Conservation (phyloP, 352 stramenopile genomes). For the Phytophthora macrochlamydospora region DNA sequence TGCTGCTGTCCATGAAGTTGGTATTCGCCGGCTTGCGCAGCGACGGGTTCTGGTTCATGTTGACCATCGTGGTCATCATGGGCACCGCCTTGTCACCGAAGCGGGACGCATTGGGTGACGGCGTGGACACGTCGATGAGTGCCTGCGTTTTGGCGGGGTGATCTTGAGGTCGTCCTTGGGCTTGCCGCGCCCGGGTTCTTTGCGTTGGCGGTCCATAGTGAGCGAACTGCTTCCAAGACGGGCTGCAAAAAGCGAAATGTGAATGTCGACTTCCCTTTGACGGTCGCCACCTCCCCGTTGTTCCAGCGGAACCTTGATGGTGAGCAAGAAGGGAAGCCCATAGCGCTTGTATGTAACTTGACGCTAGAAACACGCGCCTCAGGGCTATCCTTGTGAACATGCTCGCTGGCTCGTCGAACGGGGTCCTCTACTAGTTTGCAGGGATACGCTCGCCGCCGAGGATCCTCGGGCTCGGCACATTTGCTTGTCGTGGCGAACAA, state of each 20-base stretch:
- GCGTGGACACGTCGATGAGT: slow-evolving; percentile 70
- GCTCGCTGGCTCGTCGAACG: slow-evolving; percentile 7
- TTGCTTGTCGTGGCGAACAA: not conserved
- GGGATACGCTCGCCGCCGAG: slow-evolving; percentile 10
- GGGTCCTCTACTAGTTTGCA: slow-evolving; percentile 23
- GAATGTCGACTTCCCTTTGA: slow-evolving; percentile 10
- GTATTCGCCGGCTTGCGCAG: slow-evolving; percentile 40
- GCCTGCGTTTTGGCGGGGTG: slow-evolving; percentile 58
- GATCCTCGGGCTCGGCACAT: not conserved
- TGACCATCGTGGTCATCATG: slow-evolving; percentile 28
- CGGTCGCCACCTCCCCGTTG: not conserved
- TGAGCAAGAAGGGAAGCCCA: slow-evolving; percentile 12
- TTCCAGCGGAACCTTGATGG: slow-evolving; percentile 1
- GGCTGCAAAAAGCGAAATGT: slow-evolving; percentile 28
- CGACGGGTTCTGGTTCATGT: slow-evolving; percentile 34
- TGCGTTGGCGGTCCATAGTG: slow-evolving; percentile 47
- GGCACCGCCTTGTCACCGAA: slow-evolving; percentile 24
- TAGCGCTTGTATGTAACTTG: slow-evolving; percentile 35
- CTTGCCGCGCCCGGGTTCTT: slow-evolving; percentile 26
- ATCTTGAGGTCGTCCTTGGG: slow-evolving; percentile 42
- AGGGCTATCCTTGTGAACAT: slow-evolving; percentile 28
- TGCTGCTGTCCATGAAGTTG: slow-evolving; percentile 64
- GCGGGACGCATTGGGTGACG: slow-evolving; percentile 34
- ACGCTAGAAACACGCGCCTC: slow-evolving; percentile 32
- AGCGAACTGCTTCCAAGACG: slow-evolving; percentile 4